phyloP scores from a whole-genome alignment of 257 asterid genomes.

The Fraxinus americana region DNA sequence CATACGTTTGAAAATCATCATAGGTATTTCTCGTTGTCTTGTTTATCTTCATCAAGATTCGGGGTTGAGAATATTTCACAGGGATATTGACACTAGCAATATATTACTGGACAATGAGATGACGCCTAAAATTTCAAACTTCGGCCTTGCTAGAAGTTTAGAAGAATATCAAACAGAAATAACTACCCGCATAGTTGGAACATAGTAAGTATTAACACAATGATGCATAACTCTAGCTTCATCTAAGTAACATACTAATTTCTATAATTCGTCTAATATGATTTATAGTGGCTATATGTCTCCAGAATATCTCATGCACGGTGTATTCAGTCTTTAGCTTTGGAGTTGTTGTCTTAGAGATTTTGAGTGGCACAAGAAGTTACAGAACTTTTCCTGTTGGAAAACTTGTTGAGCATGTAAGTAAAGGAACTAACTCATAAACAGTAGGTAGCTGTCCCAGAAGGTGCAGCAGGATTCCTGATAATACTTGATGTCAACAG shows the following conservation, averaged over 20 bases:
- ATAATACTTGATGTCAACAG: not conserved
- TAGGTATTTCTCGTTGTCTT: slow-evolving; percentile 39
- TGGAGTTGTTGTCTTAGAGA: slow-evolving; percentile 39
- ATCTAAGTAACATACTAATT: not conserved
- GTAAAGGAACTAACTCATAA: slow-evolving; percentile 4
- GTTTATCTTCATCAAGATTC: slow-evolving; percentile 30
- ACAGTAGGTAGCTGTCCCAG: not conserved
- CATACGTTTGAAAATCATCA: slow-evolving; percentile 27
- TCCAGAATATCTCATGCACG: slow-evolving; percentile 2
- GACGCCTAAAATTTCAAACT: slow-evolving; percentile 30
- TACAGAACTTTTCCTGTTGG: not conserved
- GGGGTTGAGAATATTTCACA: slow-evolving; percentile 33
- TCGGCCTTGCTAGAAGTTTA: not conserved
- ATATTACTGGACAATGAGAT: slow-evolving; percentile 30
- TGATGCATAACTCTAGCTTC: no score
- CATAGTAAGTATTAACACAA: slow-evolving; percentile 1
- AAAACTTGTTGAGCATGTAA: slow-evolving; percentile 22
- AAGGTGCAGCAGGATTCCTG: no score
- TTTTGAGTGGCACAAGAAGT: slow-evolving; percentile 36
- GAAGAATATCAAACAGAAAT: not conserved
- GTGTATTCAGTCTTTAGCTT: slow-evolving; percentile 35
- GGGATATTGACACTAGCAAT: slow-evolving; percentile 31
- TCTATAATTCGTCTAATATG: not conserved
- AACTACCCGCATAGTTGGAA: slow-evolving; percentile 11
- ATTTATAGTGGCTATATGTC: not conserved